Evolutionary conservation across 2,329 filamentous ascomycete species (phyloP).

Genomic region (Alternaria incomplexa): DNA sequence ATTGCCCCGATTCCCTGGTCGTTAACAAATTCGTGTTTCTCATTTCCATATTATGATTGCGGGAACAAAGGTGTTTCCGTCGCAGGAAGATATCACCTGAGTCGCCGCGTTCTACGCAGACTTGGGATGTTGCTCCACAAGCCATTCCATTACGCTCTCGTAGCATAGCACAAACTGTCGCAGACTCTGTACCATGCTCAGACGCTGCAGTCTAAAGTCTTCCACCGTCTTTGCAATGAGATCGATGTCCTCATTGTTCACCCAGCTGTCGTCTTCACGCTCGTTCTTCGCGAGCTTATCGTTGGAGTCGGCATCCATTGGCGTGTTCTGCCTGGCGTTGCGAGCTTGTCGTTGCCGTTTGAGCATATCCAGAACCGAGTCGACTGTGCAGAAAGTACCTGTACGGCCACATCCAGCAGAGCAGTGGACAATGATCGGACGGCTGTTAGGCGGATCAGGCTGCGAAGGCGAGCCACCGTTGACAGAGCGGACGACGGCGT

Average conservation of each 20-base stretch:
- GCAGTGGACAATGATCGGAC: slow-evolving; percentile 91
- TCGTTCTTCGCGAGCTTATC: slow-evolving; percentile 25
- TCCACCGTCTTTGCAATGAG: slow-evolving; percentile 86
- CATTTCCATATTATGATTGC: slow-evolving; percentile 16
- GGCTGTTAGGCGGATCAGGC: slow-evolving; percentile 57
- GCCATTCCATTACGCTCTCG: slow-evolving; percentile 91
- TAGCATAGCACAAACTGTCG: slow-evolving; percentile 96
- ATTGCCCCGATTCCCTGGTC: neutral
- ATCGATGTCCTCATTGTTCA: slow-evolving; percentile 74
- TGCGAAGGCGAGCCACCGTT: slow-evolving; percentile 60
- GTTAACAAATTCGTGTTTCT: slow-evolving; percentile 12
- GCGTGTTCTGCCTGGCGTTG: slow-evolving; percentile 42
- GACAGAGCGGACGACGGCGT: slow-evolving; percentile 66
- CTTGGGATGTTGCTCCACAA: slow-evolving; percentile 57
- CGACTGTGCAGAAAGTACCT: slow-evolving; percentile 94
- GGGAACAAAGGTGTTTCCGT: slow-evolving; percentile 2
- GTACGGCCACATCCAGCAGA: slow-evolving; percentile 95
- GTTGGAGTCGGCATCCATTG: slow-evolving; percentile 50
- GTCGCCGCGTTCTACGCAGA: slow-evolving; percentile 28
- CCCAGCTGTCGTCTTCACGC: slow-evolving; percentile 65
- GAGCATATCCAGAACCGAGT: slow-evolving; percentile 94
- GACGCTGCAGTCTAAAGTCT: slow-evolving; percentile 83
- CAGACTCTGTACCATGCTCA: slow-evolving; percentile 97
- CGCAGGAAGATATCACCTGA: neutral
- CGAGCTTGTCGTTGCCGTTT: slow-evolving; percentile 73